Conservation (phyloP, 768 basidiomycete genomes). For the Amanita fuliginea region DNA sequence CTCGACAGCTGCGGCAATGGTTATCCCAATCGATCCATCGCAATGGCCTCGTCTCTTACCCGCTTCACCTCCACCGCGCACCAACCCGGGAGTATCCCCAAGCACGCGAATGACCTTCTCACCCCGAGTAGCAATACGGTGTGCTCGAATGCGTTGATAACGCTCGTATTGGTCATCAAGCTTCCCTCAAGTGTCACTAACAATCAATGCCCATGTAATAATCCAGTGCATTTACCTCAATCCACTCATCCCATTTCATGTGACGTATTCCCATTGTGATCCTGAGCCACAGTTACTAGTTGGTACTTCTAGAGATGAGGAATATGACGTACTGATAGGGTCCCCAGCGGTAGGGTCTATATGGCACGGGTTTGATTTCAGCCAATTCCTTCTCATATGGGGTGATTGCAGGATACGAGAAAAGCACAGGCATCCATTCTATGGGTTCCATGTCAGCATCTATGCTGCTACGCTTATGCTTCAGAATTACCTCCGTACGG, state of each 20-base stretch:
- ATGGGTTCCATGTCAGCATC: neutral
- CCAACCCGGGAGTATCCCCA: constrained; percentile 31
- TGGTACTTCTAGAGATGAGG: neutral
- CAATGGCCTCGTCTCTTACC: constrained; percentile 18
- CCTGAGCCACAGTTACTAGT: constrained; percentile 22
- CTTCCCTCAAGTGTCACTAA: constrained; percentile 26
- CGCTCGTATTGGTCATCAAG: constrained; percentile 45
- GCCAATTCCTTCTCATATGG: constrained; percentile 27
- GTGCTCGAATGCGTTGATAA: constrained; percentile 48
- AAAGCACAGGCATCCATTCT: constrained; percentile 42
- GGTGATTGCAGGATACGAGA: constrained; percentile 39
- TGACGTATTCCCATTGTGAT: constrained; percentile 59
- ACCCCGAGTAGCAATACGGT: constrained; percentile 43
- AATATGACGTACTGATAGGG: constrained; percentile 43
- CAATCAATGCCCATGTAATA: neutral
- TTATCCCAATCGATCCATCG: neutral
- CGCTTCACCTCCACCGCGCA: constrained; percentile 25
- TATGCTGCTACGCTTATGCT: neutral
- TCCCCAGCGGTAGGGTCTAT: constrained; percentile 55
- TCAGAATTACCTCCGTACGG: constrained; percentile 13
- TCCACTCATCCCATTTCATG: constrained; percentile 67
- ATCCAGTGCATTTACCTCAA: constrained; percentile 36
- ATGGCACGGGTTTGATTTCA: constrained; percentile 45
- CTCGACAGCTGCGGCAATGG: constrained; percentile 37
- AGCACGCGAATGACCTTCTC: constrained; percentile 36